Base-by-base conservation (phyloP, 768 basidiomycete genomes). In the Suillus bovinus region DNA sequence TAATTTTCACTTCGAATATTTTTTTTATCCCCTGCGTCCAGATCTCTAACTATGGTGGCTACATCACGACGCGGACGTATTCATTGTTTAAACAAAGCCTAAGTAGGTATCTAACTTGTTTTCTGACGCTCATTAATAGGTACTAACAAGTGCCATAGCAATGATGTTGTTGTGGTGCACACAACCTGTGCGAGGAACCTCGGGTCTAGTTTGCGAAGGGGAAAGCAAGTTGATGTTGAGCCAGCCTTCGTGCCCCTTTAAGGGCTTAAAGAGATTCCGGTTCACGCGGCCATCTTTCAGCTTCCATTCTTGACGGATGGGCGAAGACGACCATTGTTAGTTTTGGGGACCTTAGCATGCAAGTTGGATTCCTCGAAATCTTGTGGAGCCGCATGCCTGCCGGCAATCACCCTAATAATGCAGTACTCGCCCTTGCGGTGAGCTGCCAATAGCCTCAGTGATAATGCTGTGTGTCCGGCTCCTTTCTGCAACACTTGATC, bases 401-500 rank as follows among this genome's bases (percentile, higher is more conserved):
- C 55, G 38, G 55, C 55, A 56, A 56, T 56, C 55, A 56, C 55
- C 55, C 55, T 56, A 56, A 56, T 56, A 56, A 39, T 56, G 55
- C 55, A 50, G 9, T 29, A 55, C 53, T 50, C 49, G 14, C 54
- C 55, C 38, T 56, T 56, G 55, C 55, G 38, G 55, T 41, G 55
- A 56, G 55, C 38, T 20, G 17, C 24, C 36, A 56, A 56, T 56
- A 10, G 53, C 54, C 55, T 39, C 55, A 27, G 38, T 39, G 55
- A 20, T n/a, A 56, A 29, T 56, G 55, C 55, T 56, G 55, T 41
- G 54, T 38, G 13, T 27, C 24, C 55, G 10, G 22, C 27, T 27
- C 55, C 38, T 27, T 56, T 27, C 55, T 56, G 55, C 22, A 56
- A 17, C 16, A 56, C 55, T 52, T 56, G 55, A 56, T 56, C 38